Evolutionary conservation across 768 basidiomycete species (phyloP), one percentile per base, ranked within the genome.

Genomic region (Agrocybe praecox): DNA sequence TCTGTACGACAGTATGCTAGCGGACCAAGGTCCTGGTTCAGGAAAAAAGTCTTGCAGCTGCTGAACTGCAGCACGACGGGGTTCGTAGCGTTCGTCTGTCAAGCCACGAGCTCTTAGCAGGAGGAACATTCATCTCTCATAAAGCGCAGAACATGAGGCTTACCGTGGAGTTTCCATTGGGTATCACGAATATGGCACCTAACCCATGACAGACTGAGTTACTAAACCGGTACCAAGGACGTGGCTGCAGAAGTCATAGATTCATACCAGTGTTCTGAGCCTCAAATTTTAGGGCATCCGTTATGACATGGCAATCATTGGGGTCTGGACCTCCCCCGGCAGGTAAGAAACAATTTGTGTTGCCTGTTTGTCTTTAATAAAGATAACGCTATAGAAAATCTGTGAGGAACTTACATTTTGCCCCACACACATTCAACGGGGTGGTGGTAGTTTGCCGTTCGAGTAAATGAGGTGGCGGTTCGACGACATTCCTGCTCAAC

Each of bases 321-420:
- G 78, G 77, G 65, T 79, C 68, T 1, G 80, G 80, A 29, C 79
- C 81, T 62, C 78, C 78, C 18, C 77, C 79, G 2, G 76, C 60
- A 2, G 77, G 76, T 10, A 62, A 55, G 71, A 80, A 82, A 71
- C 79, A 82, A 65, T 77, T 76, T 6, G 74, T 78, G 56, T 57
- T 66, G 58, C 78, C 77, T 76, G 51, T 32, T 33, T 18, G 29
- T 10, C 9, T 10, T n/a, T 15, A 19, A 34, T 26, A 14, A 17
- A 2, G 26, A 29, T 29, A 29, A 4, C 26, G 9, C 23, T 34
- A 18, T n/a, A 46, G 24, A 6, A 33, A 17, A 24, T 48, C 14
- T 18, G 14, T 19, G 4, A 15, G 24, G 19, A 14, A 15, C 57
- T 49, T 57, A 80, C 80, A 82, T 17, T 56, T 55, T 6, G 70